Base-by-base conservation (phyloP, 2,329 filamentous ascomycete genomes). In the Alternaria consortialis region DNA sequence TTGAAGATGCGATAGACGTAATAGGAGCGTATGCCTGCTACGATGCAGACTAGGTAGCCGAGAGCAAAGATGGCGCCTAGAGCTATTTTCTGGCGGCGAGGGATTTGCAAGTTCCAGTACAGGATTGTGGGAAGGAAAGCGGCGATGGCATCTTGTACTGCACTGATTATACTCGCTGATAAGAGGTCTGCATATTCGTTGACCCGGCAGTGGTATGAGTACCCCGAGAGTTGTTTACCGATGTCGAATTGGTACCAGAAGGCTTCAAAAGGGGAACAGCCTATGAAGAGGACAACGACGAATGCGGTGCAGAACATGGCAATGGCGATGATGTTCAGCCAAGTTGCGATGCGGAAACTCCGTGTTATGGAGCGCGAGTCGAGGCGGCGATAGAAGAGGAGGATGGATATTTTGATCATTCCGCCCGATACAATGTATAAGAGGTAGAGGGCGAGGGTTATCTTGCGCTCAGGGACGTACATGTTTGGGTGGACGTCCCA, bases 401-500 rank as follows among this genome's bases (percentile, higher is more conserved):
- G 59, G 12, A 73, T 71, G 20, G 69, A 71, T 9, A 70, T 54
- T 46, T 73, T 74, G 34, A 73, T 65, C 4, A 70, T 53, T 2
- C 69, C 63, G 7, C 62, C 48, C 0, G 60, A 39, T 3, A 65
- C 7, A 12, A 62, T 50, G 37, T 71, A 74, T 6, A 69, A 31
- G 11, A 59, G 15, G 39, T 71, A 66, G 23, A 73, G 63, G 5
- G 53, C 37, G 4, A 74, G 44, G 39, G 65, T 44, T 6, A 59
- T 25, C 48, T 71, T 63, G 25, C 64, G 63, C n/a, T 63, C 46
- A 6, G 23, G 47, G 15, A 58, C 23, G 40, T 53, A 69, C 11
- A 51, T 42, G 0, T 23, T 7, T 7, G 57, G 53, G 11, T 48
- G 47, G 5, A 69, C 53, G 53, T 70, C 68, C 66, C 66, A 70